Base-by-base conservation (phyloP, 225 moss, liverwort and hornwort species). In the Neckera pumila region DNA sequence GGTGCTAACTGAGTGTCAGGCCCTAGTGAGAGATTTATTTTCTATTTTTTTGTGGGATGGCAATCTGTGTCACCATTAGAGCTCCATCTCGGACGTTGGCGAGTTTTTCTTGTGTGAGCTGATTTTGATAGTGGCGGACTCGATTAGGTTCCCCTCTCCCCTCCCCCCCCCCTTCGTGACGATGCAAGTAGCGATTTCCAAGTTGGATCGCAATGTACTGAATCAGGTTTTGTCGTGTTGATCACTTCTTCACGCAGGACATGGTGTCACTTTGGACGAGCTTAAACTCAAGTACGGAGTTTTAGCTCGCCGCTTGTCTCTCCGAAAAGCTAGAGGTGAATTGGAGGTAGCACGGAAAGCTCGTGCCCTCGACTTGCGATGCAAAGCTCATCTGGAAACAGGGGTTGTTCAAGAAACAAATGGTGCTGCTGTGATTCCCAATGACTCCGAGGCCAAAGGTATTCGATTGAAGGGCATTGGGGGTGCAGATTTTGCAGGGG, bases 401-500 rank as follows among this genome's bases (percentile, higher is more conserved):
- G 90, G 75, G 13, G 22, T 65, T 81, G 43, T 77, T 45, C 84
- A 60, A 71, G 93, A 93, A 43, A 66, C 82, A 47, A 81, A 86
- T 42, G 84, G 64, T 43, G 86, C 86, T 62, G 83, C 70, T 80
- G 72, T 57, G 57, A 63, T 57, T 73, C 36, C 34, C 70, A 49
- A 54, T 85, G 54, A 72, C 22, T 87, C 79, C 10, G 45, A 84
- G 66, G 63, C 86, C 27, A 69, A 79, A 34, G 87, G 86, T 60
- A 84, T 84, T 64, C 85, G 83, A 25, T 72, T 94, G 79, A 87
- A 92, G 80, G 54, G 90, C 33, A 71, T 72, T 8, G 59, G 76
- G 49, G 87, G 83, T 79, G 49, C 84, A 75, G 89, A 92, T 82
- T 91, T 83, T 84, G 80, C 53, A 83, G 92, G 91, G 53, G 91